Evolutionary conservation across 2,329 filamentous ascomycete species (phyloP).

Genomic region (Fonsecaea pugnacius): DNA sequence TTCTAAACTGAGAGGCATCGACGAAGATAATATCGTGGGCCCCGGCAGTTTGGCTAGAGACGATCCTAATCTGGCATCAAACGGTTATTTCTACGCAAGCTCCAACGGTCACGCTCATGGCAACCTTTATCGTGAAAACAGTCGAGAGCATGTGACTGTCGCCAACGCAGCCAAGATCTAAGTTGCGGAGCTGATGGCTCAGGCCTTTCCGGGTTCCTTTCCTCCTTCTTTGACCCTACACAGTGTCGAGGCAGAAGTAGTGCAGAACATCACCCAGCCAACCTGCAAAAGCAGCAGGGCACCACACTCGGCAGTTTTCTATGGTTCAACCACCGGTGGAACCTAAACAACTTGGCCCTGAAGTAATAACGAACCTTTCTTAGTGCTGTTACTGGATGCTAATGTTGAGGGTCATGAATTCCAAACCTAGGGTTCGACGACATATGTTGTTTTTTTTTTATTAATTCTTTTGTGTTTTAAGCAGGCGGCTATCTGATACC

Average conservation of each 20-base stretch:
- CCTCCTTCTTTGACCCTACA: neutral
- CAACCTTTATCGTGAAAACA: conserved; percentile 15
- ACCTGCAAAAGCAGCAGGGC: neutral
- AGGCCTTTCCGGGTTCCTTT: neutral
- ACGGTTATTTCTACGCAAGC: conserved; percentile 20
- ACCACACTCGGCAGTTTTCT: neutral
- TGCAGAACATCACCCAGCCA: neutral
- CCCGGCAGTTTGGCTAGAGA: conserved; percentile 15
- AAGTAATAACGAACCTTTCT: neutral
- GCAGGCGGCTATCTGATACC: conserved; percentile 36
- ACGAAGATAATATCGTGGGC: conserved; percentile 26
- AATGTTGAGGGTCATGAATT: neutral
- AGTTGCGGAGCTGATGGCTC: neutral
- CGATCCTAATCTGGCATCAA: conserved; percentile 16
- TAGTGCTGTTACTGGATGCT: neutral
- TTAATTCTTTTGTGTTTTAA: conserved; percentile 26
- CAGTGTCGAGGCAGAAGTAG: neutral
- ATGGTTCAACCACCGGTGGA: neutral
- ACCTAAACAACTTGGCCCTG: too few species aligned
- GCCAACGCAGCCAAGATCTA: conserved; percentile 27
- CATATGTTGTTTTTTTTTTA: neutral
- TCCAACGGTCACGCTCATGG: conserved; percentile 21
- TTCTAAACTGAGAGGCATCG: conserved; percentile 54
- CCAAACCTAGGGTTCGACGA: neutral
- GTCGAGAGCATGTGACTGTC: conserved; percentile 25